Evolutionary conservation across 2,329 filamentous ascomycete genomes (phyloP), one percentile per base, ranked within the genome.

Genomic region (Xylariaceae sp.): DNA sequence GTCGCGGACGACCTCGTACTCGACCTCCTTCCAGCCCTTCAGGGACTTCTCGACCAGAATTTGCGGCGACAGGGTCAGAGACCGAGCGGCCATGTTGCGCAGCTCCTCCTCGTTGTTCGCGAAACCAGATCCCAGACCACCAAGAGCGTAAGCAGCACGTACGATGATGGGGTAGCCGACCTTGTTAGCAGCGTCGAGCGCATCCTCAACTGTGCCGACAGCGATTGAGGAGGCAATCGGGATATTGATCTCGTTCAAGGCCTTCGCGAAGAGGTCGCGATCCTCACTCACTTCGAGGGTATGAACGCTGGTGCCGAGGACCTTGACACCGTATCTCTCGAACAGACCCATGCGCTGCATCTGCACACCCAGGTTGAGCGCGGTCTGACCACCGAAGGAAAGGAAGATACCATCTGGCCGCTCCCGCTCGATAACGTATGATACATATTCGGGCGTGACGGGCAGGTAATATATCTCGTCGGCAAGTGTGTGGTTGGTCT

Each of bases 21-120:
- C 94, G 54, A 97, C 88, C 77, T 99, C 94, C 78, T 99, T 99
- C 94, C 94, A 99, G 75, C 94, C 94, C 82, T 97, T 97, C 68
- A 99, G 86, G 55, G 92, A 96, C 79, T 97, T 97, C 81, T 99
- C 94, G 60, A 99, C 92, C 73, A 99, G 78, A 70, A 99, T 97
- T 76, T 99, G 94, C 53, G 94, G 93, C 2, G 93, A 93, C 42
- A 97, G 84, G 50, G 92, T 96, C 60, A 99, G 83, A 51, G 93
- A 97, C 66, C 91, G 87, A 63, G 94, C 92, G 66, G 92, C 89
- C 82, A 99, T 83, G 76, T 97, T 92, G 74, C 90, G 88, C 60
- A 99, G 86, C 78, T 99, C 94, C 72, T 97, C 92, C 68, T 88
- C 82, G 76, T 96, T 94, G 77, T 92, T 89, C 67, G 94, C 94